These are phyloP conservation scores for Cucurbita pepo DNA, from an alignment of 306 rosid genomes.

Conservation along the genomic window DNA sequence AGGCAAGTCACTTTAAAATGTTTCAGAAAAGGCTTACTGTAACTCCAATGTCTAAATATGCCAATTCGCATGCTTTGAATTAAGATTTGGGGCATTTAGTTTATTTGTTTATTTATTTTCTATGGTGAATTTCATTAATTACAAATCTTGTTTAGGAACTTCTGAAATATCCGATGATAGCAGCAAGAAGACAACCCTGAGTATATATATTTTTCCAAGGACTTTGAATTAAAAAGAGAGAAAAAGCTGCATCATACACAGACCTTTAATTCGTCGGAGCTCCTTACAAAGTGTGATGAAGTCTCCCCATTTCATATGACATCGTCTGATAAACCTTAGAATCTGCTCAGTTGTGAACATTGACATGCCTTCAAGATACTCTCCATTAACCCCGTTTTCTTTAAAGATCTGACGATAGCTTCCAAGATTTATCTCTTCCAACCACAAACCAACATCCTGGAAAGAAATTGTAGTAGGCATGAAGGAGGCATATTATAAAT, in stretches of 20 bases:
- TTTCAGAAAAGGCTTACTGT: not conserved
- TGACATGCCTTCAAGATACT: constrained; percentile 96
- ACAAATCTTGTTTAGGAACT: not conserved
- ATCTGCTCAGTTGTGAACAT: constrained; percentile 98
- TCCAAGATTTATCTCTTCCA: constrained; percentile 91
- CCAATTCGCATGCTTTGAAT: not conserved
- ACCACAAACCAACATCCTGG: constrained; percentile 98
- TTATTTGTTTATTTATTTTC: not conserved
- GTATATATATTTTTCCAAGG: not conserved
- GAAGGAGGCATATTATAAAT: not conserved
- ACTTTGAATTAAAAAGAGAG: not conserved
- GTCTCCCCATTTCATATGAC: constrained; percentile 99
- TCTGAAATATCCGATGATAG: not conserved
- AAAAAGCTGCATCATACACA: not conserved
- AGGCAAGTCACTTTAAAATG: not conserved
- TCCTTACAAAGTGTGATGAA: constrained; percentile 95
- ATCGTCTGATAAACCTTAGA: constrained; percentile 93
- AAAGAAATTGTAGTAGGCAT: not conserved
- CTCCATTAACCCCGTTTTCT: constrained; percentile 97
- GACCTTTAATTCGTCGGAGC: constrained; percentile 94
- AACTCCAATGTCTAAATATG: not conserved
- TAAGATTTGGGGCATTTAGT: not conserved
- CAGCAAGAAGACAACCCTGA: not conserved
- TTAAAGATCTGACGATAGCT: constrained; percentile 72
- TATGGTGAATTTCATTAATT: not conserved